Conservation (phyloP, 345 rosid species). For the Lepidium didymum region DNA sequence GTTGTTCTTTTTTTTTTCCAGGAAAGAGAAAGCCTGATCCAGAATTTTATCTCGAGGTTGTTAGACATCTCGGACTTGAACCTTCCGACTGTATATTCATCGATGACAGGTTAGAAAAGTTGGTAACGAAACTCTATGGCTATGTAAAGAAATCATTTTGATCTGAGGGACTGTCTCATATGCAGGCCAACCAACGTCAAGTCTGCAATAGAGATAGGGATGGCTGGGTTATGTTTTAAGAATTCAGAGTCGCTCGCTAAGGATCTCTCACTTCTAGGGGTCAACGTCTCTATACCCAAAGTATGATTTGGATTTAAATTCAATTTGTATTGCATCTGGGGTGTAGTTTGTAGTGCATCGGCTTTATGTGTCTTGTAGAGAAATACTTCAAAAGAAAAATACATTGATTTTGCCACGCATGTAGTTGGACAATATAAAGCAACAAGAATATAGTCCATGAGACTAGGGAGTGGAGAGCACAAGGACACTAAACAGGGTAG, state of each 20-base stretch:
- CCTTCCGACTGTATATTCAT: slow-evolving; percentile 67
- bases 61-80: slow-evolving; percentile 58
- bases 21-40: slow-evolving; percentile 96
- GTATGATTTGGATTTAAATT: not conserved
- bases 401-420: slow-evolving; percentile 2
- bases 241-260: slow-evolving; percentile 39
- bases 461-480: slow-evolving; percentile 44
- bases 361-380: not conserved
- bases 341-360: not conserved
- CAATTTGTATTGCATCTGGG: not conserved
- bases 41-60: slow-evolving; percentile 51
- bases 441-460: not conserved
- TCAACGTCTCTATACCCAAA: slow-evolving; percentile 30
- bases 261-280: slow-evolving; percentile 47
- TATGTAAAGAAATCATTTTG: not conserved
- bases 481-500: slow-evolving; percentile 48
- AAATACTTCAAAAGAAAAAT: not conserved
- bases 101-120: slow-evolving; percentile 61
- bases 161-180: slow-evolving; percentile 2
- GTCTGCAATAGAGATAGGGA: slow-evolving; percentile 69
- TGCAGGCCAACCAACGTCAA: slow-evolving; percentile 62
- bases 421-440: not conserved
- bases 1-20: slow-evolving; percentile 18
- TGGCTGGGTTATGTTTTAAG: slow-evolving; percentile 61
- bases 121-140: not conserved